Evolutionary conservation across 2,329 filamentous ascomycete genomes (phyloP).

Genomic region (Hypoxylon sp.): DNA sequence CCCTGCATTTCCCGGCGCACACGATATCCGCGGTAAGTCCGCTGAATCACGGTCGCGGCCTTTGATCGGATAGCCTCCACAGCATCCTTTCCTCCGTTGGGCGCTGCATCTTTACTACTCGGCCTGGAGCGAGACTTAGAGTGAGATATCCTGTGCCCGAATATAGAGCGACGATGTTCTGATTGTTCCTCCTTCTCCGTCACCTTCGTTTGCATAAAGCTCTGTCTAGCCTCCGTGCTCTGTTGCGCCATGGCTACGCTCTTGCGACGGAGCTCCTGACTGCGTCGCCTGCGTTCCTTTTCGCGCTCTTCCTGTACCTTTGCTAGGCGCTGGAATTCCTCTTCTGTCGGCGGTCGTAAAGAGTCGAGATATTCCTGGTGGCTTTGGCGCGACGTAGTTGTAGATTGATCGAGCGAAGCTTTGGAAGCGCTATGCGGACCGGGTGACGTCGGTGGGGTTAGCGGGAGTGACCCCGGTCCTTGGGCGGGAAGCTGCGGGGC

Average conservation of each 20-base stretch:
- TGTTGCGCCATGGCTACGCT: slow-evolving; percentile 39
- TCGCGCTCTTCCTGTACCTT: slow-evolving; percentile 65
- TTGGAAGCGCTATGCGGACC: slow-evolving; percentile 40
- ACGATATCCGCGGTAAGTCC: slow-evolving; percentile 83
- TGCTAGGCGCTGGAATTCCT: slow-evolving; percentile 65
- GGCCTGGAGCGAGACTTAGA: slow-evolving; percentile 33
- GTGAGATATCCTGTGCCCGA: slow-evolving; percentile 21
- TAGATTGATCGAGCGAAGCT: slow-evolving; percentile 40
- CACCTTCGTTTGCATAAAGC: slow-evolving; percentile 55
- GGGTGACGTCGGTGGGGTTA: slow-evolving; percentile 47
- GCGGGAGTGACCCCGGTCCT: slow-evolving; percentile 37
- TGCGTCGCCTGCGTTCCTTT: slow-evolving; percentile 60
- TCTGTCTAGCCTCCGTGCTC: slow-evolving; percentile 52
- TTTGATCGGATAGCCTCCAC: slow-evolving; percentile 54
- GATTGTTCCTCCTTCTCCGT: slow-evolving; percentile 34
- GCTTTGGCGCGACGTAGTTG: slow-evolving; percentile 47
- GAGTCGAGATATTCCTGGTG: slow-evolving; percentile 66
- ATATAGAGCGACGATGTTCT: slow-evolving; percentile 26
- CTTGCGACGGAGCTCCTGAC: slow-evolving; percentile 55
- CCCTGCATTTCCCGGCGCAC: slow-evolving; percentile 79
- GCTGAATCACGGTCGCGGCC: slow-evolving; percentile 74
- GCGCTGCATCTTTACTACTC: slow-evolving; percentile 25
- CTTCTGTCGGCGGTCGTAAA: slow-evolving; percentile 62
- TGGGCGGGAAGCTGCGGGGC: slow-evolving; percentile 34
- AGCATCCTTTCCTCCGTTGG: slow-evolving; percentile 23